A percentile compares a stretch with the other conserved stretches of the same genome.
These are phyloP conservation scores for Xylariaceae sp. DNA, from an alignment of 2,329 filamentous ascomycete species.

Conservation along the genomic window DNA sequence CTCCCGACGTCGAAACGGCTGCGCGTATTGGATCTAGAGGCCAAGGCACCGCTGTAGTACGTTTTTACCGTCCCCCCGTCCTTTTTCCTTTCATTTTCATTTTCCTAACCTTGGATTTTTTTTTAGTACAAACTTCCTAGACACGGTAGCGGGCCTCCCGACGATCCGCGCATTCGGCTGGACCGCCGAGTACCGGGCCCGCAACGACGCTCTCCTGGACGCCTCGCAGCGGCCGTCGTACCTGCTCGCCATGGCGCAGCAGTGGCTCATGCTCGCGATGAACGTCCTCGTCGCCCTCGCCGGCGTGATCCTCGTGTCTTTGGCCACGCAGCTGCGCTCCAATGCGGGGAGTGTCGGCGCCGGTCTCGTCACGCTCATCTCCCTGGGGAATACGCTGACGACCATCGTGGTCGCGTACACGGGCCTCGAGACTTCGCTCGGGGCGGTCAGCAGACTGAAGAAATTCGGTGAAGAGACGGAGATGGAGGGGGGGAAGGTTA, in stretches of 20 bases:
- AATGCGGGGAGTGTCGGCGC: conserved; percentile 25
- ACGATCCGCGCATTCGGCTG: conserved; percentile 48
- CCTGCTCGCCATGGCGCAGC: conserved; percentile 9
- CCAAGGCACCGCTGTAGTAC: conserved; percentile 44
- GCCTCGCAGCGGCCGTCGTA: conserved; percentile 5
- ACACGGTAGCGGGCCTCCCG: conserved; percentile 41
- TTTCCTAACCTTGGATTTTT: too few relatives aligned
- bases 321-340: conserved; percentile 21
- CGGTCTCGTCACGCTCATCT: conserved; percentile 30
- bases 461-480: conserved; percentile 20
- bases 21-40: conserved; percentile 45
- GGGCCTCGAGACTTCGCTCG: conserved; percentile 30
- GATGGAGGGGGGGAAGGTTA: conserved; percentile 21
- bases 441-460: conserved; percentile 28
- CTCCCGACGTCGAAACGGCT: conserved; percentile 46
- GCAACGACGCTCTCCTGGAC: conserved; percentile 40
- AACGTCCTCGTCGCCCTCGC: conserved; percentile 20
- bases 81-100: too few relatives aligned
- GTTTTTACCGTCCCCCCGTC: conserved; percentile 13
- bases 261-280: conserved; percentile 21
- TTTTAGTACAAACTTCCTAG: conserved; percentile 37
- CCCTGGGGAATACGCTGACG: conserved; percentile 24
- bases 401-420: conserved; percentile 27
- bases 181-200: conserved; percentile 34
- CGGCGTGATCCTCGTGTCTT: conserved; percentile 19